These are phyloP conservation scores for Helianthus tuberosus DNA, from an alignment of 129 eudicot genomes.

Conservation along the genomic window DNA sequence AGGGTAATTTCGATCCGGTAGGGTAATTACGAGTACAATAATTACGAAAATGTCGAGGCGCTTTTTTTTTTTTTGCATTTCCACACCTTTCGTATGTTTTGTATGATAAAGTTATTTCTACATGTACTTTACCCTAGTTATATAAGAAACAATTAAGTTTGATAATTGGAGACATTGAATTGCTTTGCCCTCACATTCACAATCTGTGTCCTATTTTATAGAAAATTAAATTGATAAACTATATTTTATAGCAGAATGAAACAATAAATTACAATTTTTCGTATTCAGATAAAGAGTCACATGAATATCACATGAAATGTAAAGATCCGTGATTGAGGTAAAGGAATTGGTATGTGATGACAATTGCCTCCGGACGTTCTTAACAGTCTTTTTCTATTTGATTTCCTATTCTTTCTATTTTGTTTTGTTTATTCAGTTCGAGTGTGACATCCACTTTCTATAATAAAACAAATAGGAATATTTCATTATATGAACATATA, in stretches of 20 bases:
- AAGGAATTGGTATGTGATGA: conserved; percentile 35
- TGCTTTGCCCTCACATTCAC: no score
- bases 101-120: no score
- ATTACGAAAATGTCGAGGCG: no score
- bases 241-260: not conserved
- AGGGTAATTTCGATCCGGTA: no score
- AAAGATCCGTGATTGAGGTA: conserved; percentile 34
- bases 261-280: not conserved
- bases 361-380: conserved; percentile 46
- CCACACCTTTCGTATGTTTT: no score
- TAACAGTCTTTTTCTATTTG: conserved; percentile 38
- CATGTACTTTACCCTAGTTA: no score
- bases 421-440: conserved; percentile 17
- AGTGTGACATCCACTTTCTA: conserved; percentile 35
- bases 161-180: no score
- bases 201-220: no score
- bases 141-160: no score
- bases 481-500: not conserved
- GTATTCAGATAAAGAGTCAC: conserved; percentile 1
- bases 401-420: conserved; percentile 32
- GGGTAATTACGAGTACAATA: no score
- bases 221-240: no score
- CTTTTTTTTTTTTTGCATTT: no score
- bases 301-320: conserved; percentile 37
- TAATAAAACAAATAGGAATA: not conserved